Conservation (phyloP, 2,329 filamentous ascomycete species). For the Cryoendolithus antarcticus region DNA sequence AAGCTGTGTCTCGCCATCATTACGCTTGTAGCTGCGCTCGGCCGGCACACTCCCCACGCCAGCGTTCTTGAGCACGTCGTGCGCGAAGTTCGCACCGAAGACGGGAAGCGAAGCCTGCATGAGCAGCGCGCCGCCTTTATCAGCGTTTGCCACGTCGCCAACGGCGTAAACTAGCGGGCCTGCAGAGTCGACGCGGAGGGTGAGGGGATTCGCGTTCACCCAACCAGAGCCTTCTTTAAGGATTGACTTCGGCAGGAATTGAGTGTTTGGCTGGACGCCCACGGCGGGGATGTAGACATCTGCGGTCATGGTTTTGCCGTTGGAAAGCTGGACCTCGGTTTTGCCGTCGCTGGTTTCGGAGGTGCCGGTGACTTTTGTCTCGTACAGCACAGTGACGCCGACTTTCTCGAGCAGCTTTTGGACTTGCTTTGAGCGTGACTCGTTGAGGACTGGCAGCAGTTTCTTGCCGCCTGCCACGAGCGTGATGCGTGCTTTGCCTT, state of each 20-base stretch:
- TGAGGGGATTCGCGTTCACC: slow-evolving; percentile 35
- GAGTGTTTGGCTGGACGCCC: slow-evolving; percentile 41
- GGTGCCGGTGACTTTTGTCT: slow-evolving; percentile 13
- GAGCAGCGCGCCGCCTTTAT: slow-evolving; percentile 30
- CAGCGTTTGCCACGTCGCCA: slow-evolving; percentile 35
- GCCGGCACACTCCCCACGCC: slow-evolving; percentile 10
- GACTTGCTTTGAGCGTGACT: slow-evolving; percentile 29
- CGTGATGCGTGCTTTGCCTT: slow-evolving; percentile 32
- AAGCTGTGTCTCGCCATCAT: slow-evolving; percentile 21
- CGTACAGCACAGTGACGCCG: slow-evolving; percentile 28
- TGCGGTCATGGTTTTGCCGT: slow-evolving; percentile 34
- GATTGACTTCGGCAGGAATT: slow-evolving; percentile 37
- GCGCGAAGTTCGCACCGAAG: slow-evolving; percentile 32
- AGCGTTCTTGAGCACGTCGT: slow-evolving; percentile 30
- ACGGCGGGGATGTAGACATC: slow-evolving; percentile 43
- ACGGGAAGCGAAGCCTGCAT: slow-evolving; percentile 29
- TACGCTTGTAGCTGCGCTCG: slow-evolving; percentile 18
- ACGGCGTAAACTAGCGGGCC: slow-evolving; percentile 36
- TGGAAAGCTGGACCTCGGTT: slow-evolving; percentile 32
- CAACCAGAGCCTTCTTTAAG: slow-evolving; percentile 34
- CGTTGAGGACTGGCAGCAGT: slow-evolving; percentile 31
- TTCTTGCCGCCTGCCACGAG: slow-evolving; percentile 30
- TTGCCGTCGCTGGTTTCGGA: slow-evolving; percentile 25
- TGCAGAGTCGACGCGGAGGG: slow-evolving; percentile 33
- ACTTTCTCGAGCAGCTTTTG: slow-evolving; percentile 34